Evolutionary conservation across 2,329 filamentous ascomycete genomes (phyloP).

Genomic region (Coniochaeta prunicola): DNA sequence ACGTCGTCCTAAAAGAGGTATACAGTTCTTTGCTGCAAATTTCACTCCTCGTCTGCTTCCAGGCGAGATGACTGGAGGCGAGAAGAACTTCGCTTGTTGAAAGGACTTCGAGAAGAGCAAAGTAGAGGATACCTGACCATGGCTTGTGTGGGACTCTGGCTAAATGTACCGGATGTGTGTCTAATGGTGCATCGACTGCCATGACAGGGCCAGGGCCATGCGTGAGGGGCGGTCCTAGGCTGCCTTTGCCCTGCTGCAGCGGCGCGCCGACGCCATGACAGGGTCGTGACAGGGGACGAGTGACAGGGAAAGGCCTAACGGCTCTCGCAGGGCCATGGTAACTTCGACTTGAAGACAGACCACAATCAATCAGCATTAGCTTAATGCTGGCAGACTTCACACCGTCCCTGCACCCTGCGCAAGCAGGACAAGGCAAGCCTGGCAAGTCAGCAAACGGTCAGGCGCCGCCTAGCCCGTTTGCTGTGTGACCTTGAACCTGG

Average conservation of each 20-base stretch:
- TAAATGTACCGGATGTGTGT: conserved; percentile 9
- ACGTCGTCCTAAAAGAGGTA: not conserved
- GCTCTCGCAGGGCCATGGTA: not conserved
- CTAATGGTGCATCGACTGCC: not conserved
- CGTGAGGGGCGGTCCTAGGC: not conserved
- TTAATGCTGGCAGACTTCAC: not conserved
- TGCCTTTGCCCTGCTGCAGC: not conserved
- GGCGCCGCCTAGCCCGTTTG: not conserved
- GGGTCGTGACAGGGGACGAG: not conserved
- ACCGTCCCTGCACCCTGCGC: too few species aligned
- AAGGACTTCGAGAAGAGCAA: not conserved
- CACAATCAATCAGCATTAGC: not conserved
- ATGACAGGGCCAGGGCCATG: not conserved
- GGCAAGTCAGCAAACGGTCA: not conserved
- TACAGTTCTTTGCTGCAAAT: not conserved
- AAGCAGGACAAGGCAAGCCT: too few species aligned
- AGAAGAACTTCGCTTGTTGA: not conserved
- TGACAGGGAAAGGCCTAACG: not conserved
- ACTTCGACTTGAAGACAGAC: not conserved
- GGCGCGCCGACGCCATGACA: not conserved
- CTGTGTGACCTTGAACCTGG: not conserved
- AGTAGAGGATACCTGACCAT: conserved; percentile 1
- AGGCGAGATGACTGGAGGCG: not conserved
- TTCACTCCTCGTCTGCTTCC: not conserved
- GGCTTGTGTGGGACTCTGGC: conserved; percentile 4